A percentile compares a stretch with the other conserved stretches of the same genome.
Conservation (phyloP, 108 stramenopile genomes). For the Nannochloropsis oceanica region DNA sequence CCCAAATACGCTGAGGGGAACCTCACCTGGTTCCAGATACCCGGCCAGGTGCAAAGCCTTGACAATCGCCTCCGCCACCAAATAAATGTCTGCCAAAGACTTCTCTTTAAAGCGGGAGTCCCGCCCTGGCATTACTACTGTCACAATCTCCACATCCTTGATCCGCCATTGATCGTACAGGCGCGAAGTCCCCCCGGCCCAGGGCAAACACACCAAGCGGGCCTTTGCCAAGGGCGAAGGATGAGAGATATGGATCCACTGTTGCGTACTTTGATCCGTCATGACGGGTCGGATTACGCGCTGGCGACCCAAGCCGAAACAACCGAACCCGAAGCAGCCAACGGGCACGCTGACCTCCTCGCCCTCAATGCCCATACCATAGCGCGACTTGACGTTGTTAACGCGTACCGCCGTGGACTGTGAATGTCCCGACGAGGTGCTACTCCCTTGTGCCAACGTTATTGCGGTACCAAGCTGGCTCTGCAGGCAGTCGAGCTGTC, state of each 20-base stretch:
- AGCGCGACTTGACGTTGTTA: background rate
- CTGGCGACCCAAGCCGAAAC: background rate
- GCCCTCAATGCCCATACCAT: background rate
- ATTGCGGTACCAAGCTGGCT: background rate
- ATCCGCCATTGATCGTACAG: background rate
- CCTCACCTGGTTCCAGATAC: background rate
- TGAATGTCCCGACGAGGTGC: background rate
- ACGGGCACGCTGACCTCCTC: background rate
- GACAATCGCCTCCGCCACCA: background rate
- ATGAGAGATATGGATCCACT: background rate
- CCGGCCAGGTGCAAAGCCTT: background rate
- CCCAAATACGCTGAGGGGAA: background rate
- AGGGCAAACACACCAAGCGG: background rate
- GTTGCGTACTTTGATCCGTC: background rate
- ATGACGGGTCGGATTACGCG: background rate
- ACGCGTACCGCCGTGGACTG: background rate
- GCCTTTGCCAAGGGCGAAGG: background rate
- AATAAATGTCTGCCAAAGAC: background rate
- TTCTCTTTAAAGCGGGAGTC: background rate
- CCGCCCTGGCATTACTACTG: background rate
- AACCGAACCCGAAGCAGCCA: background rate
- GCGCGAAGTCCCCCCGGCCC: background rate
- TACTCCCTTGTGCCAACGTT: background rate
- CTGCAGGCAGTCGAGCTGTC: background rate
- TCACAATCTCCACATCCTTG: background rate